Conservation (phyloP, 345 rosid genomes). For the Aquilaria yunnanensis region DNA sequence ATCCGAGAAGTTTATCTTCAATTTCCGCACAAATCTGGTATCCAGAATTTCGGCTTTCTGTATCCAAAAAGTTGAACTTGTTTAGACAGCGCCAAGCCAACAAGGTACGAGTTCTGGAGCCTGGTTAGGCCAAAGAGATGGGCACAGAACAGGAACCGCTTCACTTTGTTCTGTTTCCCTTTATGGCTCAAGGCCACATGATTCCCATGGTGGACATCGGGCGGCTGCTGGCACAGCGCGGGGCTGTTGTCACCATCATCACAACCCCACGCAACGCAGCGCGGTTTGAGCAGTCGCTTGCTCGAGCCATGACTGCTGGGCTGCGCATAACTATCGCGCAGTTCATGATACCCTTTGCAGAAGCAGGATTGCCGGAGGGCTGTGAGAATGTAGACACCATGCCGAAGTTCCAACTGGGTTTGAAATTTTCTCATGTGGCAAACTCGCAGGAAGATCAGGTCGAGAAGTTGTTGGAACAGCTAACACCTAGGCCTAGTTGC, state of each 20-base stretch:
- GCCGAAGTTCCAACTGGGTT: conserved; percentile 8
- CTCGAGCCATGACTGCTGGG: conserved; percentile 17
- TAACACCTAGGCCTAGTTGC: conserved; percentile 33
- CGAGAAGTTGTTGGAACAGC: conserved; percentile 17
- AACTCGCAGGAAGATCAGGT: conserved; percentile 22
- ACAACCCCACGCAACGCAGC: conserved; percentile 33
- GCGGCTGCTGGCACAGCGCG: conserved; percentile 35
- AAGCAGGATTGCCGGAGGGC: conserved; percentile 33
- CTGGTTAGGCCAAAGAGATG: background rate
- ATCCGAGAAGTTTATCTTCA: no score
- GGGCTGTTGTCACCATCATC: conserved; percentile 36
- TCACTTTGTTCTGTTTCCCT: conserved; percentile 48
- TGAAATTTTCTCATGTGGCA: conserved; percentile 22
- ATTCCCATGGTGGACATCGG: conserved; percentile 49
- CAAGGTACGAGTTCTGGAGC: no score
- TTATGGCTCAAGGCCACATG: conserved; percentile 58
- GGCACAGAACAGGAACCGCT: conserved; percentile 3
- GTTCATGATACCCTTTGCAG: conserved; percentile 19
- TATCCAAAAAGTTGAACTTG: no score
- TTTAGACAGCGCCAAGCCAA: no score
- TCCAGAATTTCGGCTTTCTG: no score
- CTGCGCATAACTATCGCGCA: conserved; percentile 19
- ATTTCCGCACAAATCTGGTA: no score
- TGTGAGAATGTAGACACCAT: conserved; percentile 32
- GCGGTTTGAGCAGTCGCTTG: conserved; percentile 15